Evolutionary conservation across 345 rosid species (phyloP).

Genomic region (Anastatica hierochuntica): DNA sequence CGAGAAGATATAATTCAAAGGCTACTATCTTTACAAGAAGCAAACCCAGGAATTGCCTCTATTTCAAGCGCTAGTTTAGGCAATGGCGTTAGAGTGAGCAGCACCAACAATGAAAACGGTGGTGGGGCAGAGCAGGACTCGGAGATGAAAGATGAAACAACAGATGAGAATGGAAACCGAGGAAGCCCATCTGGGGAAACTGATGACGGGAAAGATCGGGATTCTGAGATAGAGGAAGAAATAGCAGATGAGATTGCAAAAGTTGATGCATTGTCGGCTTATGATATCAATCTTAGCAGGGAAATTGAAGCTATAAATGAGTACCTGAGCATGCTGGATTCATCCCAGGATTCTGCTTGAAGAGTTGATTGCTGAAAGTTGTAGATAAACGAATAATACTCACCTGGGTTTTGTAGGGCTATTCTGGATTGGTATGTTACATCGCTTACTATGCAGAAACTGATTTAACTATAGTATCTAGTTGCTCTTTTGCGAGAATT

Average conservation of each 20-base stretch:
- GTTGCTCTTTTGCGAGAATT: too few relatives aligned
- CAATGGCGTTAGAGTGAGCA: neutral
- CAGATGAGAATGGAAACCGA: conserved; percentile 25
- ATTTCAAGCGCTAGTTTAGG: neutral
- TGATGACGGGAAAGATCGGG: conserved; percentile 34
- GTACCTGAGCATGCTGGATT: conserved; percentile 49
- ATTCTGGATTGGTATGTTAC: too few relatives aligned
- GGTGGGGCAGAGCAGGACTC: conserved; percentile 38
- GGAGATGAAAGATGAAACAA: conserved; percentile 69
- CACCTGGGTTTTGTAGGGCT: too few relatives aligned
- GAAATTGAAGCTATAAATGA: conserved; percentile 72
- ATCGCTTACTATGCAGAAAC: too few relatives aligned
- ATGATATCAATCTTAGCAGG: conserved; percentile 54
- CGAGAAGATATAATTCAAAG: conserved; percentile 42
- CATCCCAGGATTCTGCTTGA: conserved; percentile 32
- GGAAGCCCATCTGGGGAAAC: conserved; percentile 15
- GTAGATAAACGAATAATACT: too few relatives aligned
- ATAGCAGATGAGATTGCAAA: conserved; percentile 47
- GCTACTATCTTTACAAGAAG: conserved; percentile 33
- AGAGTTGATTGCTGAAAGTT: too few relatives aligned
- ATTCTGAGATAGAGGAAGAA: conserved; percentile 66
- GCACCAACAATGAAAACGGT: conserved; percentile 9
- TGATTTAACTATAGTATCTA: too few relatives aligned
- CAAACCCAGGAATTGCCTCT: conserved; percentile 15
- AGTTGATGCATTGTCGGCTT: conserved; percentile 58